Evolutionary conservation across 192 early-diverging fungal species (phyloP), one percentile per base, ranked within the genome.

Genomic region (Coemansia sp.): DNA sequence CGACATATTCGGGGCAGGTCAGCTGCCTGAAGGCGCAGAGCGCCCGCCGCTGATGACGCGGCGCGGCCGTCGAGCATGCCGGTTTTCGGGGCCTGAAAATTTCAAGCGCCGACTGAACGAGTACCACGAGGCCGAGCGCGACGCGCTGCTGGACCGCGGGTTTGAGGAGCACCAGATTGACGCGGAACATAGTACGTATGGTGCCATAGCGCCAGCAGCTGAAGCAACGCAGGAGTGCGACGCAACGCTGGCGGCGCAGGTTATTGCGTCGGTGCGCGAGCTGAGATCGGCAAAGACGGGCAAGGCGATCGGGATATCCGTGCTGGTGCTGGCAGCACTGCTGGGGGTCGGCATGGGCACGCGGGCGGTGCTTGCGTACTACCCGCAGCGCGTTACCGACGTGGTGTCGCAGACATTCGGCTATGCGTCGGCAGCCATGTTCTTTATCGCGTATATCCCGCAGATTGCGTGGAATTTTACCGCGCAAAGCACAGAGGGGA

Each of bases 401-500:
- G 59, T 73, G 35, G 31, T 88, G 12, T 84, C 88, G 18, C 84
- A 91, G 57, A 42, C 88, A 6, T 82, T 90, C 23, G 92, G 89
- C 14, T 94, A 89, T 82, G 69, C 76, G 6, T 89, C 88, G 49
- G 91, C 90, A 0, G 46, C 85, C 7, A 69, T 91, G 9, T 94
- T 91, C 61, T 81, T 88, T 12, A 77, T 85, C 22, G 82, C 85
- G 5, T 86, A 91, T 43, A 77, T 92, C 35, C 92, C 92, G 5
- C 92, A 94, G 60, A 91, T 94, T 28, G 80, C 88, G 48, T 86
- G 88, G 81, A 94, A 94, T 74, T 85, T 78, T 65, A 69, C 73
- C 25, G 81, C 82, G 35, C 83, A 86, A 68, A 85, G 83, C 10
- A 88, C 86, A 16, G 91, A 92, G 62, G 92, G 92, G 2, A 78